phyloP scores from a whole-genome alignment of 306 rosid genomes.

The Dryas drummondii region DNA sequence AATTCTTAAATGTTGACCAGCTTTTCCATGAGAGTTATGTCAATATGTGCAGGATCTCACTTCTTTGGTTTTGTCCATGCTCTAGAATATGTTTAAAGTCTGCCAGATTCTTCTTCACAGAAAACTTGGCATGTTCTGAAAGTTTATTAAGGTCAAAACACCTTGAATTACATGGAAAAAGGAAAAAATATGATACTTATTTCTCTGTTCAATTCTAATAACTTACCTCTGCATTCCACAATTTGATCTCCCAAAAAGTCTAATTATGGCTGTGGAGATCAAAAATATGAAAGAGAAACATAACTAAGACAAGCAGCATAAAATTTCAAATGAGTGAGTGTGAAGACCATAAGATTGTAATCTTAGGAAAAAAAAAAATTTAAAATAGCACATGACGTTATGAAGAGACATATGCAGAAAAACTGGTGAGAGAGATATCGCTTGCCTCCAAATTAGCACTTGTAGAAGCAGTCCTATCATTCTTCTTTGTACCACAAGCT shows the following conservation, averaged over 20 bases:
- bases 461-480: slow-evolving; percentile 40
- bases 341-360: neutral
- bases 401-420: slow-evolving; percentile 4
- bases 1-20: neutral
- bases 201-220: neutral
- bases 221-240: neutral
- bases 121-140: neutral
- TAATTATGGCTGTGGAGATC: neutral
- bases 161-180: neutral
- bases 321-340: neutral
- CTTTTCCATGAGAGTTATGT: neutral
- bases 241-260: neutral
- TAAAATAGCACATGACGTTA: neutral
- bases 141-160: neutral
- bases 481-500: slow-evolving; percentile 36
- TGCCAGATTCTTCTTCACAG: neutral
- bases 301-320: neutral
- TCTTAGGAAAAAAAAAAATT: neutral
- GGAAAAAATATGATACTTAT: neutral
- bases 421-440: slow-evolving; percentile 3
- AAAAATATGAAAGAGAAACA: neutral
- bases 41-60: neutral
- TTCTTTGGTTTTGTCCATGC: too few relatives aligned
- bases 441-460: slow-evolving; percentile 56
- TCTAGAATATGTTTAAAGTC: neutral